Percentiles rank a stretch among this genome's conserved stretches.
These are phyloP conservation scores for Lactarius vividus DNA, from an alignment of 768 basidiomycete genomes.

Conservation along the genomic window DNA sequence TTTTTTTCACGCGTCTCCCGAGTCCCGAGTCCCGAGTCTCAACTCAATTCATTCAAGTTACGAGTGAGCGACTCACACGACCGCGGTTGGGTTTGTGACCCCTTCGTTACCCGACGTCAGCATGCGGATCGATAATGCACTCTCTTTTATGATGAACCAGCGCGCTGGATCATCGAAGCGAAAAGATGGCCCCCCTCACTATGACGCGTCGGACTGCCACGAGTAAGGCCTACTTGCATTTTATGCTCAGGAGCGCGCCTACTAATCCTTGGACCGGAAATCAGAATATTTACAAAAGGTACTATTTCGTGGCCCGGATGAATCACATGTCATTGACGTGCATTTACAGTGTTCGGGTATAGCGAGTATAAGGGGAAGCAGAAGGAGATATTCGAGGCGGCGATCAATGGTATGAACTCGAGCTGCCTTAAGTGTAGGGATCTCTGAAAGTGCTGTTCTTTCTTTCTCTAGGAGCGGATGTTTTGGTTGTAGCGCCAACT, in stretches of 20 bases:
- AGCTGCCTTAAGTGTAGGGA: neutral
- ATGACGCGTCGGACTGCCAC: conserved; percentile 13
- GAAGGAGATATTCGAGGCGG: conserved; percentile 69
- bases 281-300: conserved; percentile 22
- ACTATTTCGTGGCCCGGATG: neutral
- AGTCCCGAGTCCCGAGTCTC: no score
- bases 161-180: conserved; percentile 2
- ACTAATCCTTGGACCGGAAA: neutral
- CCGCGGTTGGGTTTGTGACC: neutral
- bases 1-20: no score
- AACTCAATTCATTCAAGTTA: neutral
- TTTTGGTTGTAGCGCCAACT: conserved; percentile 80
- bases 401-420: conserved; percentile 49
- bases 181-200: neutral
- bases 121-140: conserved; percentile 18
- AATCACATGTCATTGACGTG: neutral
- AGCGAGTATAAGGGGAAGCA: conserved; percentile 72
- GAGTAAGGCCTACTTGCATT: conserved; percentile 2
- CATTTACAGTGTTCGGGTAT: conserved; percentile 62
- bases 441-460: neutral
- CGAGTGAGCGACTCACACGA: neutral
- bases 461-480: conserved; percentile 54
- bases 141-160: conserved; percentile 10
- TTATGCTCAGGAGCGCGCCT: neutral
- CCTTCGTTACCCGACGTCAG: conserved; percentile 1